These are phyloP conservation scores for Ramalina intermedia DNA, from an alignment of 495 filamentous ascomycete genomes.

Conservation along the genomic window DNA sequence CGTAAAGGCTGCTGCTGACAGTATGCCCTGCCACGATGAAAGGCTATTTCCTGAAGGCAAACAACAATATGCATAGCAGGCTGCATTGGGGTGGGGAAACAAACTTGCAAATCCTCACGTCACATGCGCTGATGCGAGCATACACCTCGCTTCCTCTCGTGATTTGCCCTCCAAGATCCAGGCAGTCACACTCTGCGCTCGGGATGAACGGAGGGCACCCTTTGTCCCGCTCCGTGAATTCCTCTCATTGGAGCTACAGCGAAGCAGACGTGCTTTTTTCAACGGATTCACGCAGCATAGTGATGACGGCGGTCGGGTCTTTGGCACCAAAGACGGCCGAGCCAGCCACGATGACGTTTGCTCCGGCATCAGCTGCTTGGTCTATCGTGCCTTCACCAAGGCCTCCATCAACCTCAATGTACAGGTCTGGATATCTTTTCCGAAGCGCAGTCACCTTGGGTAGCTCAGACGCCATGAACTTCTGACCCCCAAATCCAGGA, in stretches of 20 bases:
- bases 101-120: too few species aligned
- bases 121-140: too few species aligned
- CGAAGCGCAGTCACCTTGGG: conserved; percentile 83
- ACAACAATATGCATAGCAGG: too few species aligned
- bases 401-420: conserved; percentile 96
- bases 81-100: too few species aligned
- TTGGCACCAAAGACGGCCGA: conserved; percentile 89
- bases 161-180: too few species aligned
- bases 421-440: conserved; percentile 70
- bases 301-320: conserved; percentile 75
- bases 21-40: too few species aligned
- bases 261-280: conserved; percentile 25
- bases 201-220: too few species aligned
- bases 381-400: conserved; percentile 80
- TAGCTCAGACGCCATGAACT: conserved; percentile 90
- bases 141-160: too few species aligned
- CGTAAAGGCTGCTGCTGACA: too few species aligned
- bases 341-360: conserved; percentile 97
- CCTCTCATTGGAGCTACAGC: neutral
- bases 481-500: conserved; percentile 94
- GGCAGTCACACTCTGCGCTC: too few species aligned
- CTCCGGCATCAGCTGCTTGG: conserved; percentile 85
- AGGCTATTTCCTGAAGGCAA: too few species aligned
- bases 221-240: too few species aligned
- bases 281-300: conserved; percentile 61